Evolutionary conservation across 2,329 filamentous ascomycete species (phyloP).

Genomic region (Microcera coccophila): DNA sequence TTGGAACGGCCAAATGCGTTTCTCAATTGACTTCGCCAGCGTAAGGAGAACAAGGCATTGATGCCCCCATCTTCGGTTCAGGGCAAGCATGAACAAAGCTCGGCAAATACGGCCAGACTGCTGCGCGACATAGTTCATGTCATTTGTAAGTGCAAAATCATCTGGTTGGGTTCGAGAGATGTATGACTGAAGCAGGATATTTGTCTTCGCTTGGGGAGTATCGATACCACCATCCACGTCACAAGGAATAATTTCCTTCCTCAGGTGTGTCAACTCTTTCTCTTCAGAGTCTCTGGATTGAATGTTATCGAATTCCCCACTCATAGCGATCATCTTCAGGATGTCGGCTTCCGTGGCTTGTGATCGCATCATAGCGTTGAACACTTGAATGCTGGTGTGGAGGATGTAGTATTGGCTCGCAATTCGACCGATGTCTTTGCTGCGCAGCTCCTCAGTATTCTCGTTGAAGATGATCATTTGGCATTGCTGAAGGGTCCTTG

Average conservation of each 20-base stretch:
- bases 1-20: constrained; percentile 89
- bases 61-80: constrained; percentile 93
- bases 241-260: constrained; percentile 68
- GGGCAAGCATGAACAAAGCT: constrained; percentile 92
- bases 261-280: constrained; percentile 75
- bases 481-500: constrained; percentile 78
- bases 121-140: constrained; percentile 91
- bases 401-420: constrained; percentile 96
- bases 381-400: constrained; percentile 89
- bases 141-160: constrained; percentile 89
- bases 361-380: constrained; percentile 91
- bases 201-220: constrained; percentile 83
- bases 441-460: constrained; percentile 82
- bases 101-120: constrained; percentile 93
- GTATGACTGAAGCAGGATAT: constrained; percentile 89
- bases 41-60: constrained; percentile 89
- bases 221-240: constrained; percentile 71
- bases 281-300: constrained; percentile 87
- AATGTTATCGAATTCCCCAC: constrained; percentile 96
- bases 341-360: constrained; percentile 86
- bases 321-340: constrained; percentile 94
- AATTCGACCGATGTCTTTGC: constrained; percentile 93
- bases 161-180: constrained; percentile 85
- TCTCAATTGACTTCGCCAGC: constrained; percentile 95
- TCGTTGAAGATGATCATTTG: constrained; percentile 99